Conservation (phyloP, 805 yeast species). For the Pichia heedii region DNA sequence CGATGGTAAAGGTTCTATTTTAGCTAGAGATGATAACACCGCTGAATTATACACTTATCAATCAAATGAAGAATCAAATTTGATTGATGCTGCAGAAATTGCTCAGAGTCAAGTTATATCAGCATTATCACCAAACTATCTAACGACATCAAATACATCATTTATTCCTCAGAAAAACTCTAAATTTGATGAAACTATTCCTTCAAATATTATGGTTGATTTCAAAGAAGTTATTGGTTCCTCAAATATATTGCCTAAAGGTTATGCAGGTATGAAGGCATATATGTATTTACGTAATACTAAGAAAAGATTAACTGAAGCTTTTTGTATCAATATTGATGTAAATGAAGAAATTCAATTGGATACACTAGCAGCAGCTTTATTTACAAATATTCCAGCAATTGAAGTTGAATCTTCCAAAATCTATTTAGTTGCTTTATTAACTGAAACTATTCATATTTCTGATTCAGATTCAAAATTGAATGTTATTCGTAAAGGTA, state of each 20-base stretch:
- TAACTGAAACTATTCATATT: conserved; percentile 60
- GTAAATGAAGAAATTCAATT: conserved; percentile 49
- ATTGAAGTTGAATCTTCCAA: conserved; percentile 50
- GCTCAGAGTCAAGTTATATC: conserved; percentile 61
- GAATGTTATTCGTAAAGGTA: conserved; percentile 54
- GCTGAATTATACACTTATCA: conserved; percentile 42
- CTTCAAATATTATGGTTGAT: conserved; percentile 67
- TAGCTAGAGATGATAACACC: conserved; percentile 51
- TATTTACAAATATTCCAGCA: conserved; percentile 69
- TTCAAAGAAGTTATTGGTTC: conserved; percentile 60
- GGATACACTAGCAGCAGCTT: conserved; percentile 67
- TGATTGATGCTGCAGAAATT: conserved; percentile 43
- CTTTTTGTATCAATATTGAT: conserved; percentile 60
- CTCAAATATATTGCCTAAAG: conserved; percentile 51
- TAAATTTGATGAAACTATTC: conserved; percentile 41
- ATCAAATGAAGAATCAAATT: conserved; percentile 6
- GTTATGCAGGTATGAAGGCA: conserved; percentile 63
- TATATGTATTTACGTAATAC: conserved; percentile 61
- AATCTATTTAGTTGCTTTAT: conserved; percentile 65
- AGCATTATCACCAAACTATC: conserved; percentile 62
- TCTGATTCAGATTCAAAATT: background rate
- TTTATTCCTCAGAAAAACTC: conserved; percentile 39
- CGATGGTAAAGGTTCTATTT: conserved; percentile 54
- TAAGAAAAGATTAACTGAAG: conserved; percentile 62
- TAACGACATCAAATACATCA: conserved; percentile 24